These are phyloP conservation scores for Chrysophaeum taylorii DNA, from an alignment of 352 stramenopile genomes.

Conservation along the genomic window DNA sequence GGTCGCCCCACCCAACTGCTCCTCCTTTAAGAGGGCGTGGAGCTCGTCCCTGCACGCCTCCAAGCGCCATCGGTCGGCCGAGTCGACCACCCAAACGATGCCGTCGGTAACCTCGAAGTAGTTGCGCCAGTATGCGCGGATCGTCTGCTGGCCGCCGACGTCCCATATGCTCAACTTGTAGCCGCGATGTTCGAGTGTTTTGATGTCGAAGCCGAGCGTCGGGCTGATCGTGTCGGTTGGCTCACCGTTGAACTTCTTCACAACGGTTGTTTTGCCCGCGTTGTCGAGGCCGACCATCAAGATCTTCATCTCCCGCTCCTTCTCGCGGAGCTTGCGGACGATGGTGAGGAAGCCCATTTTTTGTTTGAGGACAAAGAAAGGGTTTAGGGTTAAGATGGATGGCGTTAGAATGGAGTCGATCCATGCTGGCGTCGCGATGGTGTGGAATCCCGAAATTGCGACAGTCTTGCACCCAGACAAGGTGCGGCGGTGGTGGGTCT, in stretches of 20 bases:
- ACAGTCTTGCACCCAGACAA: no score
- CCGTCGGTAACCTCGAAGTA: conserved; percentile 99
- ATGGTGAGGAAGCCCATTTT: conserved; percentile 78
- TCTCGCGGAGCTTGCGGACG: conserved; percentile 95
- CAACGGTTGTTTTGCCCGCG: conserved; percentile 88
- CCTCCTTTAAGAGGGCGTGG: conserved; percentile 62
- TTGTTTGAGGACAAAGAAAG: conserved; percentile 13
- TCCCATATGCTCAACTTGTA: conserved; percentile 70
- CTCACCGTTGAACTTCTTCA: conserved; percentile 84
- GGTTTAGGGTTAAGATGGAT: no score
- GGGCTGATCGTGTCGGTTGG: conserved; percentile 91
- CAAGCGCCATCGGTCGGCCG: conserved; percentile 77
- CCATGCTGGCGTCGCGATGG: no score
- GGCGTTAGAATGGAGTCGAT: no score
- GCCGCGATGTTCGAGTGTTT: conserved; percentile 90
- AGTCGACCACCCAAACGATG: conserved; percentile 98
- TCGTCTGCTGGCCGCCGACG: conserved; percentile 96
- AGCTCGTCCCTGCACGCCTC: conserved; percentile 84
- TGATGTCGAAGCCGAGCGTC: conserved; percentile 98
- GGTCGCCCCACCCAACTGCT: conserved; percentile 68
- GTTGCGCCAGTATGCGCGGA: conserved; percentile 96
- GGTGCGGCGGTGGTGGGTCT: no score
- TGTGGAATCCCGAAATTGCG: no score
- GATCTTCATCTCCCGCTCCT: conserved; percentile 96
- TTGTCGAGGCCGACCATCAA: conserved; percentile 99